Evolutionary conservation across 768 basidiomycete species (phyloP), one percentile per base, ranked within the genome.

Genomic region (Strobilomyces dryophilus): DNA sequence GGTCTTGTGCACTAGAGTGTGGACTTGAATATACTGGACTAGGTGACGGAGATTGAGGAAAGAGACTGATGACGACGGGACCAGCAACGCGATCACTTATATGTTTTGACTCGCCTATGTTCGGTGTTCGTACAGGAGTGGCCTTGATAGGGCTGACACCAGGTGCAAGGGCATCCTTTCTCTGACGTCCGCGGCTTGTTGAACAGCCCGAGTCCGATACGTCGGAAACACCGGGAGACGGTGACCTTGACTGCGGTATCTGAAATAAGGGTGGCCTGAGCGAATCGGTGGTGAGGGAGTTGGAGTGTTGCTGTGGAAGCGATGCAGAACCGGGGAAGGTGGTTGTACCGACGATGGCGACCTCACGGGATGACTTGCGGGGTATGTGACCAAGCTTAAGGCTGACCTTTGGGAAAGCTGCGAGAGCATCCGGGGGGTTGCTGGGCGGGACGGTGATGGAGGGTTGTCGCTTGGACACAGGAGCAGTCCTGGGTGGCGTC

Each of bases 21-120:
- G 65, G 34, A 65, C 68, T 54, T 56, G 67, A 54, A 27, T 46
- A 64, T 45, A 52, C 60, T 63, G 60, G 64, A 58, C 54, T 66
- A 57, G 63, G 62, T 8, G 61, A 62, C 9, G 67, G 62, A 27
- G 66, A 64, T 20, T 70, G 63, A 51, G 72, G 71, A 47, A 68
- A 71, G 49, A 84, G 64, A 52, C 71, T 78, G 56, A 83, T 72
- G 31, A 86, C 72, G 14, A 85, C 76, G 37, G 86, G 85, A 32
- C 79, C 78, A 45, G 83, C 83, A 39, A 87, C 83, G 34, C 80
- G 82, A 36, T 76, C 70, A 56, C 73, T 72, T 53, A 86, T 77
- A 54, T 81, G 76, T 61, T 85, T 86, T 52, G 71, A 70, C 58
- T 85, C 75, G 42, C 85, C 84, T 57, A 85, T 83, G 57, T 73